Conservation (phyloP, 2,329 filamentous ascomycete species). For the Ophiostoma pallidulum region DNA sequence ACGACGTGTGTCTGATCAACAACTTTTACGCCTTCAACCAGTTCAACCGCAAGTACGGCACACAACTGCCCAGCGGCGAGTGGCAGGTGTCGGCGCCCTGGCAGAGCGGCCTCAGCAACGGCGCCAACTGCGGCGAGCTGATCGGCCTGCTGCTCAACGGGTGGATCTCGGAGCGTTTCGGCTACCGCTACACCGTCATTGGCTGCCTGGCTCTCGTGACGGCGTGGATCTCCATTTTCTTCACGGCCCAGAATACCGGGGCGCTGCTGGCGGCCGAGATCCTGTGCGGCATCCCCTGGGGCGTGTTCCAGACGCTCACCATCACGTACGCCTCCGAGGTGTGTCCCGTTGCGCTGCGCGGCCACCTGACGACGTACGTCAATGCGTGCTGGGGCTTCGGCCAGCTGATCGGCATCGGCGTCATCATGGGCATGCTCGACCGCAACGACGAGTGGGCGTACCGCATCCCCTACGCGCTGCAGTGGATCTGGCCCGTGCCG, state of each 20-base stretch:
- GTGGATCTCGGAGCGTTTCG: constrained; percentile 55
- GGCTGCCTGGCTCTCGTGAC: constrained; percentile 43
- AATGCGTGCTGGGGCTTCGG: constrained; percentile 74
- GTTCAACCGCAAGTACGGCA: constrained; percentile 50
- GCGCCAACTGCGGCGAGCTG: constrained; percentile 52
- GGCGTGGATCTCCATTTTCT: constrained; percentile 54
- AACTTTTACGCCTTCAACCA: constrained; percentile 54
- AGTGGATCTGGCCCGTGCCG: constrained; percentile 68
- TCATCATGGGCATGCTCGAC: constrained; percentile 58
- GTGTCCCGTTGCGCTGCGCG: constrained; percentile 61
- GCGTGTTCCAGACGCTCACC: constrained; percentile 31
- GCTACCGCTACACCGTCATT: constrained; percentile 58
- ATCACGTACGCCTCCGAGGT: constrained; percentile 64
- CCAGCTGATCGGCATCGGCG: constrained; percentile 63
- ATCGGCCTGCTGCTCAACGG: constrained; percentile 59
- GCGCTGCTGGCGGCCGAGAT: constrained; percentile 53
- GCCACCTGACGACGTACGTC: constrained; percentile 64
- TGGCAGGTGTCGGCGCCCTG: constrained; percentile 51
- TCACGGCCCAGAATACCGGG: constrained; percentile 52
- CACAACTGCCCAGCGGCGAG: constrained; percentile 31
- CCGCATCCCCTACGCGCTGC: constrained; percentile 60
- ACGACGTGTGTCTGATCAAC: constrained; percentile 71
- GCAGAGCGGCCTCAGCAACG: constrained; percentile 51
- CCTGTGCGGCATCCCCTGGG: constrained; percentile 46
- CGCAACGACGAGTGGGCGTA: constrained; percentile 53